phyloP scores from a whole-genome alignment of 257 asterid genomes.

The Dorcoceras hygrometricum region DNA sequence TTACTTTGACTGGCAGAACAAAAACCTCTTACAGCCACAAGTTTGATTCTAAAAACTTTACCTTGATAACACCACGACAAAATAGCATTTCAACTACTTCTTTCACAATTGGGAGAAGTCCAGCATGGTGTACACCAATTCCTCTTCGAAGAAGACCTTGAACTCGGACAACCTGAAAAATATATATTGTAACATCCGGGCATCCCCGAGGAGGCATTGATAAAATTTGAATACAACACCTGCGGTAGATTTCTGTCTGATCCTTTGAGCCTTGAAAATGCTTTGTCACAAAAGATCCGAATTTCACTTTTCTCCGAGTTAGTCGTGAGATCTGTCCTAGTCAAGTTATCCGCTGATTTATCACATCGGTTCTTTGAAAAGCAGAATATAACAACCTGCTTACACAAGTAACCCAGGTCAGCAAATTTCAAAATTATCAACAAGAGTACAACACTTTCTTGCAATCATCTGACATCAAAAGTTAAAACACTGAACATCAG shows the following conservation, averaged over 20 bases:
- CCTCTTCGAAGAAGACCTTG: conserved; percentile 91
- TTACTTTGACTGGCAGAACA: conserved; percentile 16
- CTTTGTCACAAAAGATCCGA: conserved; percentile 91
- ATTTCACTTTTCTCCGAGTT: conserved; percentile 95
- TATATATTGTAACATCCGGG: conserved; percentile 24
- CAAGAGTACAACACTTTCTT: conserved; percentile 19
- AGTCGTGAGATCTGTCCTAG: conserved; percentile 87
- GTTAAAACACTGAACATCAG: conserved; percentile 4
- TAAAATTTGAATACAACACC: conserved; percentile 43
- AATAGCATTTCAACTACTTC: conserved; percentile 99
- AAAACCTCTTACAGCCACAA: conserved; percentile 14
- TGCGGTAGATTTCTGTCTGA: conserved; percentile 96
- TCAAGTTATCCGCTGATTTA: conserved; percentile 80
- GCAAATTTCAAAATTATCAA: conserved; percentile 18
- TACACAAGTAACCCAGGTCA: conserved; percentile 25
- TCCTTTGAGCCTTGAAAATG: conserved; percentile 95
- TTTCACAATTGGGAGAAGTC: conserved; percentile 94
- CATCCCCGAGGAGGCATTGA: conserved; percentile 25
- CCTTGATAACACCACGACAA: conserved; percentile 98
- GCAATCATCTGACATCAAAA: conserved; percentile 2
- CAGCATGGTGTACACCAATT: conserved; percentile 98
- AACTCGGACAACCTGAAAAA: conserved; percentile 85
- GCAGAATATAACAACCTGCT: conserved; percentile 93
- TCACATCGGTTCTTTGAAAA: conserved; percentile 96
- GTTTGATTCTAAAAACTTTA: conserved; percentile 27